Evolutionary conservation across 2,329 filamentous ascomycete species (phyloP).

Genomic region (Pseudogymnoascus sp.): DNA sequence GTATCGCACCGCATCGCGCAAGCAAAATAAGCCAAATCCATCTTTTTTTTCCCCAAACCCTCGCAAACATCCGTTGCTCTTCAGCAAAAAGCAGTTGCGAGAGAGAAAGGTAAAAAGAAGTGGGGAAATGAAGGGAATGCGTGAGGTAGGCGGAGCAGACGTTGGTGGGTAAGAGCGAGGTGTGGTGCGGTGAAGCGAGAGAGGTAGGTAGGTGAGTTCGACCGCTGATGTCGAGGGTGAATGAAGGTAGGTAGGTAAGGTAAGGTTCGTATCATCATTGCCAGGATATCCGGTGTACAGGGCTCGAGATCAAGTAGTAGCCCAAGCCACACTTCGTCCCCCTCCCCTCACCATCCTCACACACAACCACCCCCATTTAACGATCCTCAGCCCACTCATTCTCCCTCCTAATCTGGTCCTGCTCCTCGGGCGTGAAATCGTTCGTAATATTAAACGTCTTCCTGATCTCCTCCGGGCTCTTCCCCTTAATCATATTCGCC

Average conservation of each 20-base stretch:
- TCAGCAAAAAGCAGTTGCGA: background rate
- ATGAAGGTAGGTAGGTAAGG: background rate
- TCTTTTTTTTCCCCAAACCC: background rate
- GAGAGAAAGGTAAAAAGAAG: background rate
- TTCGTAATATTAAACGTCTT: conserved; percentile 99
- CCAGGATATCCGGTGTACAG: background rate
- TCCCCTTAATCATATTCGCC: conserved; percentile 99
- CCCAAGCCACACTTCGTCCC: background rate
- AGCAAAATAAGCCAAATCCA: background rate
- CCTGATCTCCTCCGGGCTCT: conserved; percentile 96
- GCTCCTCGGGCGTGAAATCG: conserved; percentile 97
- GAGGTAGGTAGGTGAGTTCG: background rate
- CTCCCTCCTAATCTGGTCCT: conserved; percentile 91
- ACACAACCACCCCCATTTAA: conserved; percentile 34
- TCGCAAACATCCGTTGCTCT: too few species aligned
- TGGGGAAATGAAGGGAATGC: background rate
- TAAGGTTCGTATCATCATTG: background rate
- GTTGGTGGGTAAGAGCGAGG: background rate
- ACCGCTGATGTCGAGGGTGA: background rate
- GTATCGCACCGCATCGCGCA: too few species aligned
- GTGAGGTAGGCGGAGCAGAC: background rate
- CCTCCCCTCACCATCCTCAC: background rate
- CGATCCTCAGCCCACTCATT: conserved; percentile 89
- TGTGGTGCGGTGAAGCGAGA: background rate
- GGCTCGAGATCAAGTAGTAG: too few species aligned